Evolutionary conservation across 1,284 basidiomycete species (phyloP).

Genomic region (Austroboletus novae-zelandiae): DNA sequence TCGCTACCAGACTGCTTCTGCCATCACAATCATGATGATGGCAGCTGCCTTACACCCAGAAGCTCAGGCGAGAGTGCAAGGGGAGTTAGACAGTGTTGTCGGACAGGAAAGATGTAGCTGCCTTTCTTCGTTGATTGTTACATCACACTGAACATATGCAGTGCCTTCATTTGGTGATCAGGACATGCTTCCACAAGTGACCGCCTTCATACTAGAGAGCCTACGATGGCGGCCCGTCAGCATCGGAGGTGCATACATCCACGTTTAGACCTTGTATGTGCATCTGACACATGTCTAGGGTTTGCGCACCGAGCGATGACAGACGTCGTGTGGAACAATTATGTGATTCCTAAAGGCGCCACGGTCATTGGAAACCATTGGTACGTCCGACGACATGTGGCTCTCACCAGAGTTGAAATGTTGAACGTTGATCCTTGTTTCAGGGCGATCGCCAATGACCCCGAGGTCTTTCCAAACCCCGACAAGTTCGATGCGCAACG

Average conservation of each 20-base stretch:
- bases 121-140: background rate
- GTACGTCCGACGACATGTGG: slow-evolving; percentile 25
- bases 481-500: slow-evolving; percentile 56
- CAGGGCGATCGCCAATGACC: slow-evolving; percentile 55
- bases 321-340: slow-evolving; percentile 57
- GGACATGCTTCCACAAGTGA: slow-evolving; percentile 20
- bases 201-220: slow-evolving; percentile 30
- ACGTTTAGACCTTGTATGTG: background rate
- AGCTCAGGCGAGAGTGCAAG: slow-evolving; percentile 39
- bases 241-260: slow-evolving; percentile 13
- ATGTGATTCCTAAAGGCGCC: slow-evolving; percentile 56
- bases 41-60: slow-evolving; percentile 43
- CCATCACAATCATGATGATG: slow-evolving; percentile 41
- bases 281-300: slow-evolving; percentile 29
- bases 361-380: slow-evolving; percentile 59
- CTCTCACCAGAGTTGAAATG: background rate
- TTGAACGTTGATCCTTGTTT: background rate
- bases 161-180: slow-evolving; percentile 24
- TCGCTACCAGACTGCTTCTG: slow-evolving; percentile 11
- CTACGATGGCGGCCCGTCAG: slow-evolving; percentile 33
- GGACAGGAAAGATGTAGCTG: slow-evolving; percentile 35
- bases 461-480: slow-evolving; percentile 55
- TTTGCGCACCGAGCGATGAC: slow-evolving; percentile 53
- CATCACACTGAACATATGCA: slow-evolving; percentile 1
- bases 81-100: slow-evolving; percentile 41